Evolutionary conservation across 805 yeast species (phyloP).

Genomic region (Zygosaccharomyces pseudorouxii): DNA sequence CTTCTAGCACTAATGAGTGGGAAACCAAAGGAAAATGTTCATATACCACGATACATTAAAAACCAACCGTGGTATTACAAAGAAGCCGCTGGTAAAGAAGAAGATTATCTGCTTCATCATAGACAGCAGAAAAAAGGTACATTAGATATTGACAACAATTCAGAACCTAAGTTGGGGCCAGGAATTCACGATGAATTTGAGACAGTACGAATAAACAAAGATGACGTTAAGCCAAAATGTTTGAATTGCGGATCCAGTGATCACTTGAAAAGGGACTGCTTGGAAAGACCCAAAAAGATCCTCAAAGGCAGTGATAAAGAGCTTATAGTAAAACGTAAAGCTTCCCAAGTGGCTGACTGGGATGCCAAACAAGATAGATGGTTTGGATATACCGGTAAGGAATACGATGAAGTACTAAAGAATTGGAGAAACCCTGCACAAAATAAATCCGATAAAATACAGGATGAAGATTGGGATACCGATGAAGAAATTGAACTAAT

Average conservation of each 20-base stretch:
- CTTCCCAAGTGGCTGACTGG: constrained; percentile 38
- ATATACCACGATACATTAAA: constrained; percentile 32
- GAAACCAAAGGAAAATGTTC: constrained; percentile 20
- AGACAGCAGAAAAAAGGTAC: constrained; percentile 36
- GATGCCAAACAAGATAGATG: constrained; percentile 75
- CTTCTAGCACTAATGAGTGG: constrained; percentile 3
- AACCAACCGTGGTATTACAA: constrained; percentile 34
- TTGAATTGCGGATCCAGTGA: constrained; percentile 54
- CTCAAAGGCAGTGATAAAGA: constrained; percentile 30
- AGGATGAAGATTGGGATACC: constrained; percentile 33
- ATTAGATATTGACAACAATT: constrained; percentile 40
- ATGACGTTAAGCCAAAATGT: constrained; percentile 40
- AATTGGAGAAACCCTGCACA: constrained; percentile 42
- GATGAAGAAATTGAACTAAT: constrained; percentile 43
- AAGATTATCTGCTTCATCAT: constrained; percentile 56
- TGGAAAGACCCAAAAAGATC: constrained; percentile 49
- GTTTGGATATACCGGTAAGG: constrained; percentile 69
- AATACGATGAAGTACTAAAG: constrained; percentile 49
- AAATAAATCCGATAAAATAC: constrained; percentile 13
- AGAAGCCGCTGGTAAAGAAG: constrained; percentile 13
- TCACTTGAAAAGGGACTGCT: constrained; percentile 51
- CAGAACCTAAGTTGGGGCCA: constrained; percentile 49
- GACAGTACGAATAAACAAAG: constrained; percentile 9
- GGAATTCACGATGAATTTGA: constrained; percentile 52
- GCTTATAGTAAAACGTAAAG: constrained; percentile 18